Evolutionary conservation across 805 yeast genomes (phyloP).

Genomic region (Yarrowia sp.): DNA sequence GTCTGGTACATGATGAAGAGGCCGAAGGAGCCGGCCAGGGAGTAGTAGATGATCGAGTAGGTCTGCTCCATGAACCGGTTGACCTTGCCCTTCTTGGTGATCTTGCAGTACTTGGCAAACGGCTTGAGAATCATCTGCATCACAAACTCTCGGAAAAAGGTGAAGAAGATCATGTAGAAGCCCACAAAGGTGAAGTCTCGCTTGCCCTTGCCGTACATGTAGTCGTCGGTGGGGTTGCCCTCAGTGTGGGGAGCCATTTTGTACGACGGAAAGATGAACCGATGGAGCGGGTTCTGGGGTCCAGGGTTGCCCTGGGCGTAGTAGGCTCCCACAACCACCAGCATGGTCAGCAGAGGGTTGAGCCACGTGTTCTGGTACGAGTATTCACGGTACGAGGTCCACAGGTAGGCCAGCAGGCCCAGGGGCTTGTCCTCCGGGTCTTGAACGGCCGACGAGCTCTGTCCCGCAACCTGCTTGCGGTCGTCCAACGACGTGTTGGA

Average conservation of each 20-base stretch:
- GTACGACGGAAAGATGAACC: conserved; percentile 71
- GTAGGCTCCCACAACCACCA: conserved; percentile 51
- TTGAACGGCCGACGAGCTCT: neutral
- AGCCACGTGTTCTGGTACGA: conserved; percentile 71
- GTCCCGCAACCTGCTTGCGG: neutral
- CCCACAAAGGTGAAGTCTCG: conserved; percentile 81
- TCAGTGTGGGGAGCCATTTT: conserved; percentile 49
- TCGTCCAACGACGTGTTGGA: conserved; percentile 39
- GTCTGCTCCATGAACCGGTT: conserved; percentile 93
- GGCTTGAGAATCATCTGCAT: conserved; percentile 86
- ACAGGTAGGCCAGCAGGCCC: conserved; percentile 51
- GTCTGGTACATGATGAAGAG: conserved; percentile 82
- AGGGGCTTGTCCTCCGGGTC: conserved; percentile 18
- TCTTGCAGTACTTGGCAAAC: conserved; percentile 61
- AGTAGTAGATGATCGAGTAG: conserved; percentile 81
- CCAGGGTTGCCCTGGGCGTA: conserved; percentile 67
- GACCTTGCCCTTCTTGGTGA: conserved; percentile 62
- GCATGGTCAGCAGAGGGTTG: conserved; percentile 62
- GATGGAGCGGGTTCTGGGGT: conserved; percentile 64
- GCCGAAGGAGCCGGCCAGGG: conserved; percentile 83
- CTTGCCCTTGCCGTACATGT: conserved; percentile 82
- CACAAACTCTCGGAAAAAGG: conserved; percentile 86
- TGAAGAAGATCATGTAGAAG: conserved; percentile 84
- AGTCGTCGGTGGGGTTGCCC: conserved; percentile 59
- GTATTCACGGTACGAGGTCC: conserved; percentile 66